Conservation (phyloP, 1,284 basidiomycete genomes). For the Fomitopsis palustris region DNA sequence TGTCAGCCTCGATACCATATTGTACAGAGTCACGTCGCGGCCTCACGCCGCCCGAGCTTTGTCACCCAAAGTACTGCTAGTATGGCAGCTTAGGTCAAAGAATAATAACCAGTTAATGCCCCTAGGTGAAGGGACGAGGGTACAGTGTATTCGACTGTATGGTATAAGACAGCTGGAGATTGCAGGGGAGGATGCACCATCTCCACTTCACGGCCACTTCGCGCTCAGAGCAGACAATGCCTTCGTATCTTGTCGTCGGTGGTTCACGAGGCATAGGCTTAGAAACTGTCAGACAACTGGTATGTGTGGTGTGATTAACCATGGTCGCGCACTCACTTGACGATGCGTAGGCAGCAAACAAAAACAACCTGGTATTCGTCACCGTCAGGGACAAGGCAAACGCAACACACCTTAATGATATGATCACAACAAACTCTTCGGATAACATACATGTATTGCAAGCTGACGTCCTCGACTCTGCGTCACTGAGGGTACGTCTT, state of each 20-base stretch:
- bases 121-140: no score
- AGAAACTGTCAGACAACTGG: conserved; percentile 11
- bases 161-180: background rate
- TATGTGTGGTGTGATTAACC: conserved; percentile 5
- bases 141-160: no score
- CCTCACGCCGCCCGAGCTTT: no score
- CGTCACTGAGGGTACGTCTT: conserved; percentile 18
- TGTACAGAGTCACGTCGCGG: no score
- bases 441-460: conserved; percentile 25
- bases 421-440: conserved; percentile 11
- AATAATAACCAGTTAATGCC: no score
- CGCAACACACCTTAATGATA: conserved; percentile 12
- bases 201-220: no score
- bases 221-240: background rate
- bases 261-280: conserved; percentile 23
- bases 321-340: conserved; percentile 2
- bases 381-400: conserved; percentile 20
- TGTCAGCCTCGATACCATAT: no score
- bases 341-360: background rate
- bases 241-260: conserved; percentile 14
- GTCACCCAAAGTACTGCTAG: no score
- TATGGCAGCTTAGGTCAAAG: no score
- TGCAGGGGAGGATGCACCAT: background rate
- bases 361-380: conserved; percentile 21
- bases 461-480: conserved; percentile 21